Evolutionary conservation across 306 rosid species (phyloP).

Genomic region (Elaeagnus macrophylla): DNA sequence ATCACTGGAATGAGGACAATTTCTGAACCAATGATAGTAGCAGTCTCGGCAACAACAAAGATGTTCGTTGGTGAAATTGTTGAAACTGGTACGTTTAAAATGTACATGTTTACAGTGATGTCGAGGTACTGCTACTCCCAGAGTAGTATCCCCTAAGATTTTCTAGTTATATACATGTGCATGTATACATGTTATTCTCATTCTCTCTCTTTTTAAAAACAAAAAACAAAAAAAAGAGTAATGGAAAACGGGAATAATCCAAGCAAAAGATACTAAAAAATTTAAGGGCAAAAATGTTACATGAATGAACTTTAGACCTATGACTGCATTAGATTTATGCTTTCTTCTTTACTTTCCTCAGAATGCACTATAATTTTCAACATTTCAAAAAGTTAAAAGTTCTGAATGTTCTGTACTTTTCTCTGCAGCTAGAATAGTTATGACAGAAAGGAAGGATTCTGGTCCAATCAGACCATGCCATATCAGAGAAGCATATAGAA

Average conservation of each 20-base stretch:
- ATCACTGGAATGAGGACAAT: constrained; percentile 65
- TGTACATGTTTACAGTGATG: background rate
- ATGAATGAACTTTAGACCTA: too few relatives aligned
- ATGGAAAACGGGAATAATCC: too few relatives aligned
- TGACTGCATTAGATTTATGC: too few relatives aligned
- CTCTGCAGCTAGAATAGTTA: constrained; percentile 53
- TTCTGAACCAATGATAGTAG: constrained; percentile 68
- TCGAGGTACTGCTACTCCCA: too few relatives aligned
- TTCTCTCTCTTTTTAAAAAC: too few relatives aligned
- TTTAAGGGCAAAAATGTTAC: too few relatives aligned
- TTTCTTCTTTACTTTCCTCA: too few relatives aligned
- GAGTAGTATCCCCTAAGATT: background rate
- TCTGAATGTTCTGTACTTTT: background rate
- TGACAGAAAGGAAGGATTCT: constrained; percentile 71
- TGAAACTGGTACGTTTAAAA: constrained; percentile 44
- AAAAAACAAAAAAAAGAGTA: too few relatives aligned
- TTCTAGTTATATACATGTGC: background rate
- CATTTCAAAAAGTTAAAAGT: constrained; percentile 1
- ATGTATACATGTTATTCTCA: background rate
- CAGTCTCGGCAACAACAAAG: constrained; percentile 75
- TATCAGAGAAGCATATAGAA: constrained; percentile 68
- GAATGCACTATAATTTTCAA: background rate
- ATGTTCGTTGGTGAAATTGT: constrained; percentile 82
- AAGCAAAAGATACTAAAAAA: too few relatives aligned
- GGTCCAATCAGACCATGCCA: constrained; percentile 89